phyloP scores from a whole-genome alignment of 2,329 filamentous ascomycete genomes.

The Chlorencoelia australis region DNA sequence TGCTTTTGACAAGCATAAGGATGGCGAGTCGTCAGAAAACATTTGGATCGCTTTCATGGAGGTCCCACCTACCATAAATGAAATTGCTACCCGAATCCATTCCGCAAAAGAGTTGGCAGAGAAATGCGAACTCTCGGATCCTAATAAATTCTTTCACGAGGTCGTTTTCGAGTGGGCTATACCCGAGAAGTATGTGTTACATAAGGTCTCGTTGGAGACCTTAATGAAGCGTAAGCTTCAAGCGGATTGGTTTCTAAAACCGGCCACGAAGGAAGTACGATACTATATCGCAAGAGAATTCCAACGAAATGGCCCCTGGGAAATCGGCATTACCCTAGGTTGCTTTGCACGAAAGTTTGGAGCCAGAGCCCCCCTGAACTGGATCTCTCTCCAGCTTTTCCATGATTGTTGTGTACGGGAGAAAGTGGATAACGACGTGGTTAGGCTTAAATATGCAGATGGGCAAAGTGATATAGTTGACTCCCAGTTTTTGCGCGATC shows the following conservation, averaged over 20 bases:
- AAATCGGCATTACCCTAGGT: constrained; percentile 10
- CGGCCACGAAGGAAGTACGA: constrained; percentile 8
- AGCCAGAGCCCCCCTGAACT: constrained; percentile 12
- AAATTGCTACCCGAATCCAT: background rate
- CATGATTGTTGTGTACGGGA: constrained; percentile 8
- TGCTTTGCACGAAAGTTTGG: constrained; percentile 11
- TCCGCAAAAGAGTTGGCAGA: constrained; percentile 10
- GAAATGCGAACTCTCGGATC: constrained; percentile 5
- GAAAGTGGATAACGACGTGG: constrained; percentile 9
- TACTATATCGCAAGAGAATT: constrained; percentile 7
- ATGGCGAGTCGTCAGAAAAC: constrained; percentile 7
- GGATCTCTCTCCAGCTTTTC: constrained; percentile 13
- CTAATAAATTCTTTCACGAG: constrained; percentile 9
- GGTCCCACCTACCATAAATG: constrained; percentile 4
- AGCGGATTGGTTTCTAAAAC: constrained; percentile 6
- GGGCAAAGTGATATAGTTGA: constrained; percentile 9
- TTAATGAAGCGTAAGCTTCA: constrained; percentile 10
- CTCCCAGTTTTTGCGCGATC: constrained; percentile 9
- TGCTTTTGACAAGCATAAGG: constrained; percentile 10
- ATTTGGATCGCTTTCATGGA: constrained; percentile 12
- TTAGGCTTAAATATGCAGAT: constrained; percentile 8
- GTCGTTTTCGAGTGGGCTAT: constrained; percentile 13
- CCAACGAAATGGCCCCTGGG: constrained; percentile 10
- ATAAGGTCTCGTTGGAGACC: constrained; percentile 11
- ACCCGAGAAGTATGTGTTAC: constrained; percentile 12